Conservation (phyloP, 2,329 filamentous ascomycete species). For the Sporothrix curviconia region DNA sequence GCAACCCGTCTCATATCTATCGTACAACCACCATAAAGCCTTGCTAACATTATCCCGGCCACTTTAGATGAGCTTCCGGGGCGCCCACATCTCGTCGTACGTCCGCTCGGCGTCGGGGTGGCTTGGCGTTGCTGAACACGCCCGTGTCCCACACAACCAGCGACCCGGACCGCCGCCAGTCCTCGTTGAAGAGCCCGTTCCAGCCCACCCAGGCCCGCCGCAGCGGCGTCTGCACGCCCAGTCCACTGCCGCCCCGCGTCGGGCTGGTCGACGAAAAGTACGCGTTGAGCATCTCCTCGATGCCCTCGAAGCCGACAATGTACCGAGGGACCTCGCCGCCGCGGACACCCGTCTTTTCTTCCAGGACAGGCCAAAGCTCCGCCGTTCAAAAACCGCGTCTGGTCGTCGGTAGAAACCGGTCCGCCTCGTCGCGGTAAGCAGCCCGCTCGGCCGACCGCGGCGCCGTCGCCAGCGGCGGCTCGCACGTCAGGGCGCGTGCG, state of each 20-base stretch:
- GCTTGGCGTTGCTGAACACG: conserved; percentile 23
- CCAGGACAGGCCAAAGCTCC: conserved; percentile 40
- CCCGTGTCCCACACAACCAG: conserved; percentile 56
- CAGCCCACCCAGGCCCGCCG: conserved; percentile 48
- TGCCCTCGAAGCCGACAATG: conserved; percentile 55
- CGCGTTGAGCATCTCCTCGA: conserved; percentile 43
- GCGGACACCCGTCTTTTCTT: background rate
- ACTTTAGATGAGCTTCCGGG: background rate
- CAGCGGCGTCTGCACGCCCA: conserved; percentile 34
- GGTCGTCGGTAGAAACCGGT: conserved; percentile 67
- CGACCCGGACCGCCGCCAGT: conserved; percentile 48
- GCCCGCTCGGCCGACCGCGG: conserved; percentile 55
- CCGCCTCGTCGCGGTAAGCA: conserved; percentile 79
- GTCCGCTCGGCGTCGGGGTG: conserved; percentile 15
- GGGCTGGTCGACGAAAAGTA: conserved; percentile 28
- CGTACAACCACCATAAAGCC: too few relatives aligned
- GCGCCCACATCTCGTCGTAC: background rate
- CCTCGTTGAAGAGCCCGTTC: conserved; percentile 59
- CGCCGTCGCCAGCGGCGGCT: conserved; percentile 67
- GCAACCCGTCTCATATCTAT: too few relatives aligned
- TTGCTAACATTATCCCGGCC: too few relatives aligned
- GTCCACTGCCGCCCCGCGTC: conserved; percentile 27
- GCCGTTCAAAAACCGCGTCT: conserved; percentile 45
- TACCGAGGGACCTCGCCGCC: conserved; percentile 44
- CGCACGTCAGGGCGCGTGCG: conserved; percentile 83